phyloP scores from a whole-genome alignment of 2,329 filamentous ascomycete genomes.

The Monosporascus sp. region DNA sequence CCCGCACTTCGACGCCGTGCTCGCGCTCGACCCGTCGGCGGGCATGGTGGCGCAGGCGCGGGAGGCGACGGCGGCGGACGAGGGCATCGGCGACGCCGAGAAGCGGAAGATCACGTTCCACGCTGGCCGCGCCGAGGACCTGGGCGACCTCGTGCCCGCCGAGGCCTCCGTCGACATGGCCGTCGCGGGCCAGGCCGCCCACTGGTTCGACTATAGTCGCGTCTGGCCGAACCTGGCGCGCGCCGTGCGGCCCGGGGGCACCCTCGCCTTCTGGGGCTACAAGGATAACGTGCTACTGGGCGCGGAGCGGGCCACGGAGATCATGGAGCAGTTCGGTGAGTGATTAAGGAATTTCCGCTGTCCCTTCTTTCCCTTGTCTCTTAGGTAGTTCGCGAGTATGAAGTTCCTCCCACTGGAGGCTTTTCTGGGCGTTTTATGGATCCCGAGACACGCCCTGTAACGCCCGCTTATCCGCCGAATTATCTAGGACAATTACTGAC shows the following conservation, averaged over 20 bases:
- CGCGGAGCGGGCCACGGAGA: conserved; percentile 42
- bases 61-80: conserved; percentile 27
- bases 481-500: no score
- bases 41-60: conserved; percentile 51
- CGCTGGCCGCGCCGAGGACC: conserved; percentile 47
- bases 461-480: no score
- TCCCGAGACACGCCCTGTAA: no score
- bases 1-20: conserved; percentile 42
- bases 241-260: conserved; percentile 48
- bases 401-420: no score
- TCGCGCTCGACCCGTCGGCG: conserved; percentile 52
- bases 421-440: no score
- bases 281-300: conserved; percentile 57
- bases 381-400: no score
- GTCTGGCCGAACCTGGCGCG: conserved; percentile 51
- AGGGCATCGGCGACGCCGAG: not conserved
- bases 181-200: conserved; percentile 51
- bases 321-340: conserved; percentile 45
- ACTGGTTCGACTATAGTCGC: conserved; percentile 58
- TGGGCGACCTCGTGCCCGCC: conserved; percentile 40
- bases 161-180: conserved; percentile 46
- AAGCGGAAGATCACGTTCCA: conserved; percentile 42
- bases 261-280: conserved; percentile 62
- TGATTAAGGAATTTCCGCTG: no score
- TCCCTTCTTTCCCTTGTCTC: no score